Evolutionary conservation across 1,284 basidiomycete genomes (phyloP), one percentile per base, ranked within the genome.

Genomic region (Heterobasidion occidentale): DNA sequence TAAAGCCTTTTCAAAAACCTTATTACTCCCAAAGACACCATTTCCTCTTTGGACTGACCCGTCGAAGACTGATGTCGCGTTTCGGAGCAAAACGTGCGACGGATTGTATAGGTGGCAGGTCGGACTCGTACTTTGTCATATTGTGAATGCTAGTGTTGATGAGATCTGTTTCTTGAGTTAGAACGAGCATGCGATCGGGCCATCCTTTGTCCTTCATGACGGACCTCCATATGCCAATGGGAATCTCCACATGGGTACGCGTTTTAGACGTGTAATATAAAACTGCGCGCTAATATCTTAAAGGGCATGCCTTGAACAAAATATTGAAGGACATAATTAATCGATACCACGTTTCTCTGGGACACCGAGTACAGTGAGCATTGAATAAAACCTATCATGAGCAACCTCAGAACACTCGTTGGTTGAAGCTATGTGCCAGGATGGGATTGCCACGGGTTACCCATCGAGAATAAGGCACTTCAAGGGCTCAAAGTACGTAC

Each of bases 221-320:
- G 97, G 97, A 0, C 97, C 97, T 20, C 97, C 96, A 0, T 99
- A 99, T 65, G 97, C 97, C 1, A 99, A 99, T 68, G 97, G 97
- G 0, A 81, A 91, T 64, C 74, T 99, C 50, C 97, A 99, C 67
- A 94, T 96, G 77, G 96, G 94, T 94, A 62, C 61, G 36, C 51
- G 47, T 51, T 17, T 42, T 19, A 34, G 17, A 36, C 14, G 27
- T 52, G 20, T n/a, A 47, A 27, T 19, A 42, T 19, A 27, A 49
- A 17, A 53, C 52, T 46, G 46, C 27, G 36, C 38, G 46, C 52
- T 51, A 33, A 57, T 45, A 20, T 50, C 38, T 35, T 49, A 12
- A 62, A 95, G 95, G 96, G 2, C 97, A 99, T 70, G 94, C 96
- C 0, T 71, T 99, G 60, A 99, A 99, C 74, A 98, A 98, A 71